Base-by-base conservation (phyloP, 1,284 basidiomycete species). In the Stygiomarasmius scandens region DNA sequence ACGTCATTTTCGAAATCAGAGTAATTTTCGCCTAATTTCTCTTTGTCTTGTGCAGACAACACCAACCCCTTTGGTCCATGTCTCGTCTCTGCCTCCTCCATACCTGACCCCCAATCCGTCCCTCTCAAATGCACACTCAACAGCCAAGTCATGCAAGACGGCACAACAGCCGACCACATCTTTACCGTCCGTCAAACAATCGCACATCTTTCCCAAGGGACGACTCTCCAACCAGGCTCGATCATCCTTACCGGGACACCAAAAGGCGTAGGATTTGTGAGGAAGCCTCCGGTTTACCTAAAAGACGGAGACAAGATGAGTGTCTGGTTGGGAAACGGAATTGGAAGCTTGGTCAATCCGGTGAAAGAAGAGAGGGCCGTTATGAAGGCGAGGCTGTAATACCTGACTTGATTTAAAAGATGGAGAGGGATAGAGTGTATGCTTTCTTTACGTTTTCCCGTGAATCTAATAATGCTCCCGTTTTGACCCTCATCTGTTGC, bases 141-240 rank as follows among this genome's bases (percentile, higher is more conserved):
- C 66, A 89, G 84, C 4, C 64, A 80, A 38, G 71, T 80, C 2
- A 73, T 92, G 52, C 93, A 96, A 70, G 78, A 91, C 56, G 90
- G 92, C 0, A 88, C 75, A 34, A 93, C 92, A 1, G 73, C 82
- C 86, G 80, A 85, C 60, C 88, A 90, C 66, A 86, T 92, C 50
- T 93, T 92, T 77, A 83, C 71, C 64, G 83, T 92, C 46, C 82
- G 83, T 34, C 80, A 86, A 63, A 89, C 89, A 0, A 78, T 95
- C 53, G 79, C 92, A 0, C 90, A 87, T 78, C 82, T 95, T 34
- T 93, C 92, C 0, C 88, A 93, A 67, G 93, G 89, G 1, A 93
- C 93, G 3, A 96, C 94, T 0, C 84, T 97, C 23, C 83, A 86
- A 60, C 84, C 91, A 0, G 95, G 94, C 1, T 86, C 88, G 0